phyloP scores from a whole-genome alignment of 345 rosid species.

The Murraya paniculata region DNA sequence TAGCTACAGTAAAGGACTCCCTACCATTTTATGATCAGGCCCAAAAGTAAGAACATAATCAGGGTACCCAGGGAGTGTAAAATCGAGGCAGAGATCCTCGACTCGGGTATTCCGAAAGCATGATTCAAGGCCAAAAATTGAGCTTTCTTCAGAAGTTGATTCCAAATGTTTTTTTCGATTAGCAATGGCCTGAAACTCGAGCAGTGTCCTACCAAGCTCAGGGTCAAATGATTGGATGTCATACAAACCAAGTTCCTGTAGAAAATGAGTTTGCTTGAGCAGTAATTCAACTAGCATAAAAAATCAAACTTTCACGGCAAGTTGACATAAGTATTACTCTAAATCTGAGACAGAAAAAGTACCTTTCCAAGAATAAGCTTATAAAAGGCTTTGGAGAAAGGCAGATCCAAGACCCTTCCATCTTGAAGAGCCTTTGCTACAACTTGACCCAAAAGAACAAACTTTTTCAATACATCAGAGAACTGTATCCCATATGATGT shows the following conservation, averaged over 20 bases:
- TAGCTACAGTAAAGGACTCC: conserved; percentile 8
- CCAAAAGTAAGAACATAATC: conserved; percentile 52
- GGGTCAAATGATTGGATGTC: conserved; percentile 88
- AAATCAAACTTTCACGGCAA: neutral
- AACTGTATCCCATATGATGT: conserved; percentile 38
- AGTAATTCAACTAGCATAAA: neutral
- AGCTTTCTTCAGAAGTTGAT: conserved; percentile 31
- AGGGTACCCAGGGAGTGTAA: conserved; percentile 79
- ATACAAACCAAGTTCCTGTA: conserved; percentile 68
- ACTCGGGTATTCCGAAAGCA: conserved; percentile 55
- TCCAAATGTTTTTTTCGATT: conserved; percentile 37
- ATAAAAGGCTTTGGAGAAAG: conserved; percentile 83
- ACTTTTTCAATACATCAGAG: conserved; percentile 53
- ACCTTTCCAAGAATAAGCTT: conserved; percentile 84
- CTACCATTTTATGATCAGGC: conserved; percentile 48
- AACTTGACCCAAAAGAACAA: conserved; percentile 76
- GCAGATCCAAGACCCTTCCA: conserved; percentile 89
- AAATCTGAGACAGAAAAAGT: conserved; percentile 2
- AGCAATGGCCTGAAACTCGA: conserved; percentile 77
- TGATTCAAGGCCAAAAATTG: conserved; percentile 30
- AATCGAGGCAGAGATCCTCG: conserved; percentile 87
- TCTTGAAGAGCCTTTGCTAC: conserved; percentile 94
- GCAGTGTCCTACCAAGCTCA: conserved; percentile 70
- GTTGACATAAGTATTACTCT: neutral
- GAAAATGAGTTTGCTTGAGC: conserved; percentile 5